A percentile compares a stretch with the other conserved stretches of the same genome.
Evolutionary conservation across 1,284 basidiomycete genomes (phyloP).

Genomic region (Boletus hoseneyae): DNA sequence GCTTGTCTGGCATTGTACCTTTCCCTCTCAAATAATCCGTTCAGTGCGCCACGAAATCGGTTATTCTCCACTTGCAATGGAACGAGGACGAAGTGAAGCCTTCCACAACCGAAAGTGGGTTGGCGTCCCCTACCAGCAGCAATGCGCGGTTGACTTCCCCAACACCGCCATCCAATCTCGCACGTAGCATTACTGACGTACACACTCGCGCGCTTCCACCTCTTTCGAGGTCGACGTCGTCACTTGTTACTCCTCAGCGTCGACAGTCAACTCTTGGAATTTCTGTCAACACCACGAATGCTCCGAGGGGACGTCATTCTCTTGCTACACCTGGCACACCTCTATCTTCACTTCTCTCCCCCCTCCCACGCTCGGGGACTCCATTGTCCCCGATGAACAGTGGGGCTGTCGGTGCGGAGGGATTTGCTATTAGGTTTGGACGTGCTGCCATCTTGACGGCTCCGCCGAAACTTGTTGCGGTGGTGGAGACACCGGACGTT

Average conservation of each 20-base stretch:
- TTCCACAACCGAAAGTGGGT: conserved; percentile 17
- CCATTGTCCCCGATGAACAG: conserved; percentile 32
- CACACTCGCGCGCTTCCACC: conserved; percentile 37
- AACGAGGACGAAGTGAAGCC: conserved; percentile 53
- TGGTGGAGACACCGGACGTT: conserved; percentile 81
- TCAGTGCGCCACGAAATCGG: conserved; percentile 84
- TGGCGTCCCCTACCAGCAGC: conserved; percentile 21
- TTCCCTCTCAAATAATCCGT: neutral
- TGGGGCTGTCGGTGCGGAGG: conserved; percentile 27
- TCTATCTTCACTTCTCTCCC: conserved; percentile 35
- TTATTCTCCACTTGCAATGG: conserved; percentile 88
- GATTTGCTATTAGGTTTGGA: conserved; percentile 52
- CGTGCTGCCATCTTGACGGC: conserved; percentile 72
- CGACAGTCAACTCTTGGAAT: conserved; percentile 42
- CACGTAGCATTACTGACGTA: conserved; percentile 24
- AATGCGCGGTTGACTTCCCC: conserved; percentile 27
- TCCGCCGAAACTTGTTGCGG: conserved; percentile 72
- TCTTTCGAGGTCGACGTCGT: conserved; percentile 49
- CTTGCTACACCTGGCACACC: conserved; percentile 46
- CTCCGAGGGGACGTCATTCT: conserved; percentile 23
- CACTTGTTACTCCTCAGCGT: conserved; percentile 41
- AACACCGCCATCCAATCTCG: conserved; percentile 21
- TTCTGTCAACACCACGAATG: conserved; percentile 18
- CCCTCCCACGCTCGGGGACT: conserved; percentile 41
- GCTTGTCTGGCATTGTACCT: neutral